A percentile compares a stretch with the other conserved stretches of the same genome.
Evolutionary conservation across 305 asterid genomes (phyloP).

Genomic region (Rubia tinctorum): DNA sequence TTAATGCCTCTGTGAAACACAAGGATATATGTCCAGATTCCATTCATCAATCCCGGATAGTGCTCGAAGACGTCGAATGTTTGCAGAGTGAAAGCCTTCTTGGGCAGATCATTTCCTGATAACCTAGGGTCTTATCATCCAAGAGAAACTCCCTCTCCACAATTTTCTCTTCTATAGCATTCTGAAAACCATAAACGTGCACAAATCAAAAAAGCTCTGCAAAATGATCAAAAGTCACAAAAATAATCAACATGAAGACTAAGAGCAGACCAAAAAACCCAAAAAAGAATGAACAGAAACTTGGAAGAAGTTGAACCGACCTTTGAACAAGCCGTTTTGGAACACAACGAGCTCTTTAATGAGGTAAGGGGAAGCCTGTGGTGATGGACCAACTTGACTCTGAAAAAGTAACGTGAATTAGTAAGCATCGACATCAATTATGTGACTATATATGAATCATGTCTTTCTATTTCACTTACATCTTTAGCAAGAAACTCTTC

Average conservation of each 20-base stretch:
- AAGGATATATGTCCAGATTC: conserved; percentile 29
- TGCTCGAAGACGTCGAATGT: conserved; percentile 21
- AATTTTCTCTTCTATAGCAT: conserved; percentile 15
- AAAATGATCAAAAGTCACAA: background rate
- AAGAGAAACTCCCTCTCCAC: conserved; percentile 34
- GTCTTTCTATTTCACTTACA: no score
- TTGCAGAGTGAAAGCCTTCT: conserved; percentile 15
- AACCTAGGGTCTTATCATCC: conserved; percentile 4
- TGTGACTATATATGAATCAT: no score
- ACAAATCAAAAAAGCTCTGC: conserved; percentile 26
- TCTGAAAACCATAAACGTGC: conserved; percentile 21
- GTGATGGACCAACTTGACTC: no score
- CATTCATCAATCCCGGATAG: conserved; percentile 17
- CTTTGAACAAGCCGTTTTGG: conserved; percentile 18
- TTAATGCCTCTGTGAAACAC: conserved; percentile 13
- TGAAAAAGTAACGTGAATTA: no score
- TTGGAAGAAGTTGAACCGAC: background rate
- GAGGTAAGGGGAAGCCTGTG: background rate
- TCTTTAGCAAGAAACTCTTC: no score
- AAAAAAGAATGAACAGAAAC: background rate
- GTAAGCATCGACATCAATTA: no score
- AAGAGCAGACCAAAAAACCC: background rate
- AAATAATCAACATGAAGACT: background rate
- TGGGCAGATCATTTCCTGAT: conserved; percentile 18
- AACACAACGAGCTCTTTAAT: conserved; percentile 27